Evolutionary conservation across 352 stramenopile species (phyloP).

Genomic region (Pythium brachiatum): DNA sequence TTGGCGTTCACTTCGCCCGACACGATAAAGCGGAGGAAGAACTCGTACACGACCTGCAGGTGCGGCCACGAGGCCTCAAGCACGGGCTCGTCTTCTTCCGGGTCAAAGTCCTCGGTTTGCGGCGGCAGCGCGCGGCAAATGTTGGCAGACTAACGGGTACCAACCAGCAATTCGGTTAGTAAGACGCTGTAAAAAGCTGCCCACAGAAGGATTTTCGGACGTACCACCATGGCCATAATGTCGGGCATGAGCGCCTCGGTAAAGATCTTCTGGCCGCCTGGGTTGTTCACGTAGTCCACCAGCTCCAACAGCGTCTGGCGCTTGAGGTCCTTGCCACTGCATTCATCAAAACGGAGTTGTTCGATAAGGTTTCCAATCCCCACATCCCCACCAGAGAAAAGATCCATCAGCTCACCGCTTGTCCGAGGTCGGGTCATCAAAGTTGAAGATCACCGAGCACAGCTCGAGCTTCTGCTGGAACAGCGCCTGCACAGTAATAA

Average conservation of each 20-base stretch:
- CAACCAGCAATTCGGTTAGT: conserved; percentile 1
- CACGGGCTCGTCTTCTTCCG: conserved; percentile 98
- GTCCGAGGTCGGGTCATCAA: conserved; percentile 94
- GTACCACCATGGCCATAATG: conserved; percentile 91
- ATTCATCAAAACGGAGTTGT: conserved; percentile 1
- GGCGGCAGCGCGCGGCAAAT: conserved; percentile 92
- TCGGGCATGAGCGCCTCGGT: conserved; percentile 96
- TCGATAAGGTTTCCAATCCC: no score
- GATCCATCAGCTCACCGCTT: conserved; percentile 63
- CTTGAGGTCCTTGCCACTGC: conserved; percentile 95
- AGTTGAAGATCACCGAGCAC: conserved; percentile 96
- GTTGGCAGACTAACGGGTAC: conserved; percentile 72
- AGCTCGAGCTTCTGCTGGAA: conserved; percentile 97
- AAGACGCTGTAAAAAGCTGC: background rate
- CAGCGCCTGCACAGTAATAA: conserved; percentile 59
- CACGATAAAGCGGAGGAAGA: conserved; percentile 97
- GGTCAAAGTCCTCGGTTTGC: conserved; percentile 98
- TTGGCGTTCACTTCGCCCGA: conserved; percentile 96
- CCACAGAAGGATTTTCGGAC: conserved; percentile 9
- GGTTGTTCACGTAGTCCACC: conserved; percentile 99
- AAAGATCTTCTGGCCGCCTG: conserved; percentile 95
- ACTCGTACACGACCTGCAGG: conserved; percentile 98
- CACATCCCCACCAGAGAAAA: background rate
- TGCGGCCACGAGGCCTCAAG: conserved; percentile 97
- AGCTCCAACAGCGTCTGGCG: conserved; percentile 98